Percentiles rank a stretch among this genome's conserved stretches.
These are phyloP conservation scores for Lipomyces spencermartinsiae DNA, from an alignment of 805 yeast species.

Conservation along the genomic window DNA sequence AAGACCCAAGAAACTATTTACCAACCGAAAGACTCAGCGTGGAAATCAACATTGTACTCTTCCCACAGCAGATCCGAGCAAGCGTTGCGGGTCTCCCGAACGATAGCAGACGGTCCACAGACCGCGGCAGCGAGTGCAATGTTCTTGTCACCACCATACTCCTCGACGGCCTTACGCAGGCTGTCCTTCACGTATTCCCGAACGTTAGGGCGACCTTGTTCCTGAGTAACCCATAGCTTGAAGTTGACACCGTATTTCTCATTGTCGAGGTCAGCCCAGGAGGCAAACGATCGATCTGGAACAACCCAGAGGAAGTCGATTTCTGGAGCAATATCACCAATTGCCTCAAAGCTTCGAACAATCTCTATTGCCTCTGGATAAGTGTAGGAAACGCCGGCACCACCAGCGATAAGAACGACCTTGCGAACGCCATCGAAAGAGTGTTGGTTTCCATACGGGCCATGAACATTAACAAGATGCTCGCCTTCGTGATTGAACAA, in stretches of 20 bases:
- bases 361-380: constrained; percentile 40
- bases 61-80: constrained; percentile 40
- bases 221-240: constrained; percentile 44
- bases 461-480: constrained; percentile 37
- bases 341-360: constrained; percentile 29
- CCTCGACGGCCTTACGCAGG: constrained; percentile 29
- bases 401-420: constrained; percentile 44
- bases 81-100: constrained; percentile 42
- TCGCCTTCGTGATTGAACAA: constrained; percentile 33
- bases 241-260: constrained; percentile 38
- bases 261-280: constrained; percentile 42
- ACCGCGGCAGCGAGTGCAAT: constrained; percentile 40
- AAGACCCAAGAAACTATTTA: constrained; percentile 23
- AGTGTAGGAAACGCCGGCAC: constrained; percentile 46
- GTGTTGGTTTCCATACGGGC: constrained; percentile 35
- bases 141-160: constrained; percentile 33
- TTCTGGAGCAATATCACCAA: constrained; percentile 35
- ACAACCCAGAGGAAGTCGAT: constrained; percentile 44
- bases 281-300: constrained; percentile 39
- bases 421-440: constrained; percentile 37
- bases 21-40: constrained; percentile 46
- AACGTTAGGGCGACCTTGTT: constrained; percentile 44
- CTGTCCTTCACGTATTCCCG: constrained; percentile 33
- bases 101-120: constrained; percentile 44
- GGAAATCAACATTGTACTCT: constrained; percentile 41